Evolutionary conservation across 768 basidiomycete genomes (phyloP), one percentile per base, ranked within the genome.

Genomic region (Boletus edulis): DNA sequence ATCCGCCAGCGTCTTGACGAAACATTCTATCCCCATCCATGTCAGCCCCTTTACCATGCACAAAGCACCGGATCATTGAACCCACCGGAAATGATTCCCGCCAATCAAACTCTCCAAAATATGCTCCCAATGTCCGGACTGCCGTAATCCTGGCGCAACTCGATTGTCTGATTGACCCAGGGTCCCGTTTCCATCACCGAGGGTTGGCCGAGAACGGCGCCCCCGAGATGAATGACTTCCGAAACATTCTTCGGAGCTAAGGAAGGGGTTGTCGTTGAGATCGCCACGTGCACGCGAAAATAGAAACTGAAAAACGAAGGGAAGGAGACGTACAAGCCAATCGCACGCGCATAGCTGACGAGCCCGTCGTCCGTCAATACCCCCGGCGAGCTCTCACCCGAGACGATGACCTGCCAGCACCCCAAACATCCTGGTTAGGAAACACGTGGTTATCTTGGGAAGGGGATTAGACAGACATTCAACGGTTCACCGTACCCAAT

Each of bases 291-390:
- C 11, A 35, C 14, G 13, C 13, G 14, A 35, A 14, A 18, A 12
- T 14, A 14, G 20, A 31, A 12, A 34, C 13, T 2, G 24, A 6
- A 24, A 24, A 24, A 24, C 5, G 24, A 24, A 24, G 24, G 24
- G 24, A 14, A 1, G 34, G 17, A 22, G 27, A 70, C 79, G 58
- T 60, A 87, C 85, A 85, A 86, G 14, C 84, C 85, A 50, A 87
- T 79, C 5, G 85, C 79, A 37, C 68, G 75, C 0, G 83, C 85
- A 63, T 76, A 87, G 60, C 84, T 85, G 44, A 83, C 41, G 46
- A 86, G 64, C 0, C 86, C 85, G 31, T 67, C 58, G 51, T 83
- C 75, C 0, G 80, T 84, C 49, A 86, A 75, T 15, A 87, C 82
- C 0, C 20, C 71, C 0, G 81, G 70, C 10, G 84, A 84, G 62